Evolutionary conservation across 225 moss, liverwort and hornwort genomes (phyloP).

Genomic region (Pseudisothecium myosuroides): DNA sequence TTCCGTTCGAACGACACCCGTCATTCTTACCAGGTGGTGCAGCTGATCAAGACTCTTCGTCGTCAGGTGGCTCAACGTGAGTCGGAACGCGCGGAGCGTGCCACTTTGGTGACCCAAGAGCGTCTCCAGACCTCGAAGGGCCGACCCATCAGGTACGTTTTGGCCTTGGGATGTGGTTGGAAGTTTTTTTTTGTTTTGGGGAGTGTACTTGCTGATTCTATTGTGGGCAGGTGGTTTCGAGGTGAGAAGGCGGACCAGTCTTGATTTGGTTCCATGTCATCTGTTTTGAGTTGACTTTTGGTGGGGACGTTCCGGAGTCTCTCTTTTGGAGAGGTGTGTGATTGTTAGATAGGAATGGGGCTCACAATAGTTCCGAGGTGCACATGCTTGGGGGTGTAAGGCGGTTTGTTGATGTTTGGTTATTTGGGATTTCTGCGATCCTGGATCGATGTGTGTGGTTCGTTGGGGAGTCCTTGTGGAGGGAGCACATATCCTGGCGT

Average conservation of each 20-base stretch:
- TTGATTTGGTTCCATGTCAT: background rate
- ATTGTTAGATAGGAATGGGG: no score
- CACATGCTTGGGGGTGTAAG: no score
- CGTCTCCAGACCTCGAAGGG: conserved; percentile 71
- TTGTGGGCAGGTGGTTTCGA: background rate
- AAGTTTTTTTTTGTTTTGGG: no score
- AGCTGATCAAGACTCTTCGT: conserved; percentile 91
- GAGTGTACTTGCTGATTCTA: background rate
- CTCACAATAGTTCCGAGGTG: background rate
- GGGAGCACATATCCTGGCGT: no score
- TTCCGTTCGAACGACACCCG: conserved; percentile 96
- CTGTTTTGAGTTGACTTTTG: background rate
- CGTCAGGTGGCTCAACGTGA: conserved; percentile 94
- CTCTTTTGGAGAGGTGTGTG: background rate
- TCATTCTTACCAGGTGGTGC: conserved; percentile 98
- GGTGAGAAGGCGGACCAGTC: no score
- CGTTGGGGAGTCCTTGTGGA: background rate
- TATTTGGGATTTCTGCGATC: background rate
- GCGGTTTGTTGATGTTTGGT: no score
- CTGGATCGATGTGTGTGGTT: background rate
- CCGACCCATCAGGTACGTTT: conserved; percentile 50
- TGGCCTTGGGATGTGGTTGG: background rate
- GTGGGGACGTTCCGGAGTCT: no score
- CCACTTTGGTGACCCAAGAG: conserved; percentile 93
- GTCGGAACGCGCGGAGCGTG: conserved; percentile 92